Evolutionary conservation across 805 yeast genomes (phyloP).

Genomic region (Candida chauliodis): DNA sequence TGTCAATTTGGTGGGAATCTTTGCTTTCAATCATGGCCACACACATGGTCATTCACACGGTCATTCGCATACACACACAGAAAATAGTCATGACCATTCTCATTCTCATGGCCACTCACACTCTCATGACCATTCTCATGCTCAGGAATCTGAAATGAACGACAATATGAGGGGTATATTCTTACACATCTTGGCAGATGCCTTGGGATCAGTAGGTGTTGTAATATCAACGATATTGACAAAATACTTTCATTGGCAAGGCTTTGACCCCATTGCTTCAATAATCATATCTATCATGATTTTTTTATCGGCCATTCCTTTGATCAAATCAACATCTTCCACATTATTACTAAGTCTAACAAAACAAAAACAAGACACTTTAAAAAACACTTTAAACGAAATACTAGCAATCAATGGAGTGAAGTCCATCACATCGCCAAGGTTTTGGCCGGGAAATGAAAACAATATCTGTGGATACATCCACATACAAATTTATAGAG

Average conservation of each 20-base stretch:
- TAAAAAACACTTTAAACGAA: constrained; percentile 66
- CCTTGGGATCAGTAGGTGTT: constrained; percentile 95
- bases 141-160: constrained; percentile 22
- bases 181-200: constrained; percentile 90
- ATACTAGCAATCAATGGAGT: constrained; percentile 73
- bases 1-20: constrained; percentile 88
- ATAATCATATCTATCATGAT: constrained; percentile 80
- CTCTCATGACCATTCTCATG: constrained; percentile 19
- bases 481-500: constrained; percentile 70
- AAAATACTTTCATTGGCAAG: constrained; percentile 59
- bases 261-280: constrained; percentile 93
- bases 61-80: constrained; percentile 33
- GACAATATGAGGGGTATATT: constrained; percentile 93
- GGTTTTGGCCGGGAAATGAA: constrained; percentile 73
- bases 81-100: constrained; percentile 20
- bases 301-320: constrained; percentile 77
- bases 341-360: constrained; percentile 64
- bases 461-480: constrained; percentile 55
- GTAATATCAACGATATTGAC: constrained; percentile 84
- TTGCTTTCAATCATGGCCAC: constrained; percentile 79
- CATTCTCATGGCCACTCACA: constrained; percentile 29
- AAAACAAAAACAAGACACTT: constrained; percentile 53
- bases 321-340: constrained; percentile 75
- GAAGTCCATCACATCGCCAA: constrained; percentile 79
- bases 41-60: constrained; percentile 38